Evolutionary conservation across 805 yeast species (phyloP).

Genomic region (Metschnikowia picachoensis): DNA sequence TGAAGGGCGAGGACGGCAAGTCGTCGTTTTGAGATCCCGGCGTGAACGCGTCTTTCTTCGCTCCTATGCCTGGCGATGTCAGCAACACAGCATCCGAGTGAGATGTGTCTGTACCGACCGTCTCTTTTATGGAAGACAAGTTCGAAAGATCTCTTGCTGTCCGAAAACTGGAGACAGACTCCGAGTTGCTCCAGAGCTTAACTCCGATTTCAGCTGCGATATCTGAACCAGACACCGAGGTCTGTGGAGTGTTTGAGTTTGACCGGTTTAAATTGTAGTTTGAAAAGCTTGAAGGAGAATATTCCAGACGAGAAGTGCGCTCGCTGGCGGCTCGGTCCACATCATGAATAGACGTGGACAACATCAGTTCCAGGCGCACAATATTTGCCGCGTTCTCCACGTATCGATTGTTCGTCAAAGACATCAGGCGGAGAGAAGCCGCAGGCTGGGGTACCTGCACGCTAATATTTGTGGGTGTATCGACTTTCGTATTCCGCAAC

Average conservation of each 20-base stretch:
- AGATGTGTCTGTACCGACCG: neutral
- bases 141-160: constrained; percentile 9
- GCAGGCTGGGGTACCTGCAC: constrained; percentile 1
- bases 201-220: constrained; percentile 6
- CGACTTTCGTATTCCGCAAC: constrained; percentile 22
- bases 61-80: too few relatives aligned
- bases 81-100: too few relatives aligned
- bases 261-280: constrained; percentile 23
- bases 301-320: constrained; percentile 11
- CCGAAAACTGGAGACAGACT: constrained; percentile 8
- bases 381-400: constrained; percentile 16
- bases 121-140: constrained; percentile 12
- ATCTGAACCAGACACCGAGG: constrained; percentile 24
- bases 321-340: neutral
- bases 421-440: constrained; percentile 4
- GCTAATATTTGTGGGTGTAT: constrained; percentile 26
- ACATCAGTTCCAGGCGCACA: constrained; percentile 15
- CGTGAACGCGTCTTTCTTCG: too few relatives aligned
- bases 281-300: constrained; percentile 23
- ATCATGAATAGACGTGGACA: neutral
- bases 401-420: constrained; percentile 18
- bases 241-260: constrained; percentile 30
- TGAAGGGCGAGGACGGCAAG: neutral
- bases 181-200: constrained; percentile 8
- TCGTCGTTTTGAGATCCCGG: neutral